These are phyloP conservation scores for Phytophthora pseudosyringae DNA, from an alignment of 352 stramenopile species.

Conservation along the genomic window DNA sequence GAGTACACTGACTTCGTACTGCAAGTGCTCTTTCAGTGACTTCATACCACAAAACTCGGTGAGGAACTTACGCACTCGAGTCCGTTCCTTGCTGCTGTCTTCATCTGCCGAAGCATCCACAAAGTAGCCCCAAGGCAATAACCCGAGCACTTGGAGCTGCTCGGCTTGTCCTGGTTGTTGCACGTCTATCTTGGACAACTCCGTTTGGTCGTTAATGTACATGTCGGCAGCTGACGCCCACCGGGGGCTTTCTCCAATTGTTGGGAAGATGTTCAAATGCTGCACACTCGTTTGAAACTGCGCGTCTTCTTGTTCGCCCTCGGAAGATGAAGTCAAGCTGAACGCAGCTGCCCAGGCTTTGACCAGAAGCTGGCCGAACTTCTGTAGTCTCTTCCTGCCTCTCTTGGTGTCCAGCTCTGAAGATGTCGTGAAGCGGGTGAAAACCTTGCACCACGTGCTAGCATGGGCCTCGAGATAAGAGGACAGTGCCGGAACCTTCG, in stretches of 20 bases:
- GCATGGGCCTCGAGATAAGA: slow-evolving; percentile 34
- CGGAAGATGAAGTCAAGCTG: background rate
- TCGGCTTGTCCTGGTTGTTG: slow-evolving; percentile 18
- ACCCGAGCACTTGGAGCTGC: slow-evolving; percentile 47
- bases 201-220: slow-evolving; percentile 74
- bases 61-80: slow-evolving; percentile 44
- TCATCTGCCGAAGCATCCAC: slow-evolving; percentile 17
- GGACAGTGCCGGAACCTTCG: slow-evolving; percentile 39
- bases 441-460: slow-evolving; percentile 44
- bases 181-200: slow-evolving; percentile 45
- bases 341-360: slow-evolving; percentile 38
- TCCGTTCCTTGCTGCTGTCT: slow-evolving; percentile 17
- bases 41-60: slow-evolving; percentile 51
- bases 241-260: slow-evolving; percentile 18
- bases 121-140: slow-evolving; percentile 66
- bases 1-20: slow-evolving; percentile 59
- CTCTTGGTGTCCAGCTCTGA: slow-evolving; percentile 26
- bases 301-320: slow-evolving; percentile 13
- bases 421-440: slow-evolving; percentile 17
- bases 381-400: slow-evolving; percentile 36
- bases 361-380: slow-evolving; percentile 35
- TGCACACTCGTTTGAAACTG: slow-evolving; percentile 39
- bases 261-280: slow-evolving; percentile 40
- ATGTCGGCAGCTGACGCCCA: slow-evolving; percentile 42
- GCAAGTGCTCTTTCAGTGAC: slow-evolving; percentile 57